phyloP scores from a whole-genome alignment of 2,329 filamentous ascomycete species.

The Escovopsis weberi region DNA sequence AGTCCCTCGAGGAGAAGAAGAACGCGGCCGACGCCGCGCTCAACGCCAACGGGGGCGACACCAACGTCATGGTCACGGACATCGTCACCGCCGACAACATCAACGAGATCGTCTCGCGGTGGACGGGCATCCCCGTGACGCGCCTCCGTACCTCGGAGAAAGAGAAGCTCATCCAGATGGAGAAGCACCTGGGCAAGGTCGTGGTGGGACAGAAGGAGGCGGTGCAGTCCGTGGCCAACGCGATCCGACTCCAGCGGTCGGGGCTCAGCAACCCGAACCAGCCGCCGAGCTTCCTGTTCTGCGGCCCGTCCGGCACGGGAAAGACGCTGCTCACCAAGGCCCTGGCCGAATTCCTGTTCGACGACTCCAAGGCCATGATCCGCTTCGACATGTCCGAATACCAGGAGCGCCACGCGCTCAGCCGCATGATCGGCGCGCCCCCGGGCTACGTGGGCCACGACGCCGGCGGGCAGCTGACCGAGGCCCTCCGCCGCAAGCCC shows the following conservation, averaged over 20 bases:
- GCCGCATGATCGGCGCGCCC: constrained; percentile 93
- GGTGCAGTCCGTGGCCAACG: constrained; percentile 83
- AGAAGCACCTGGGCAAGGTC: constrained; percentile 65
- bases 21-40: constrained; percentile 59
- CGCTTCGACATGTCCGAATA: constrained; percentile 99
- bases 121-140: constrained; percentile 97
- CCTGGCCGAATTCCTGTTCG: constrained; percentile 93
- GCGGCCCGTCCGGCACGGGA: constrained; percentile 93
- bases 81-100: constrained; percentile 95
- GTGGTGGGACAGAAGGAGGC: constrained; percentile 94
- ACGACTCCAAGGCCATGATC: constrained; percentile 95
- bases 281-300: constrained; percentile 96
- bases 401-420: constrained; percentile 89
- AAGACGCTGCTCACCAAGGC: constrained; percentile 97
- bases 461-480: constrained; percentile 86
- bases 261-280: constrained; percentile 93
- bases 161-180: constrained; percentile 97
- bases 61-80: constrained; percentile 72
- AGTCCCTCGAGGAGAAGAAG: constrained; percentile 68
- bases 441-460: constrained; percentile 97
- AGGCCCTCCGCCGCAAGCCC: constrained; percentile 81
- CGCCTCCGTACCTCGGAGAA: constrained; percentile 90
- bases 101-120: constrained; percentile 93
- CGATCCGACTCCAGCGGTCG: constrained; percentile 87
- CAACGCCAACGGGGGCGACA: constrained; percentile 41